Evolutionary conservation across 345 rosid genomes (phyloP).

Genomic region (Turritis glabra): DNA sequence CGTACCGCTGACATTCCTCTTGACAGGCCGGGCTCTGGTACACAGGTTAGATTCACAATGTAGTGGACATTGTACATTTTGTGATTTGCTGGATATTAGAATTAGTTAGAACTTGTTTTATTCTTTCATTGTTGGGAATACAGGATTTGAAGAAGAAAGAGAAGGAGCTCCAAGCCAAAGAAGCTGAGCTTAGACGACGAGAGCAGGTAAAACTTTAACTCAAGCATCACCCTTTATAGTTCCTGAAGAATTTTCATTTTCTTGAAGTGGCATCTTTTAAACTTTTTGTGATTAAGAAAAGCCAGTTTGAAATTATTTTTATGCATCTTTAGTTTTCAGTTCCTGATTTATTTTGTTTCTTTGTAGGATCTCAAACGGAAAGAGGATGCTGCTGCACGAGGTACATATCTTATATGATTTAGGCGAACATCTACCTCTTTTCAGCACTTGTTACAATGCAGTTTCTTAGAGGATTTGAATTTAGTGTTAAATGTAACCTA

Average conservation of each 20-base stretch:
- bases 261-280: not conserved
- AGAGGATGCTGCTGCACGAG: slow-evolving; percentile 96
- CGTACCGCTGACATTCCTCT: slow-evolving; percentile 93
- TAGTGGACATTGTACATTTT: slow-evolving; percentile 5
- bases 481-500: not conserved
- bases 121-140: slow-evolving; percentile 12
- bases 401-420: slow-evolving; percentile 39
- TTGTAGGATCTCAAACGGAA: slow-evolving; percentile 75
- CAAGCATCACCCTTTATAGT: not conserved
- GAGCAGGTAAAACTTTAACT: slow-evolving; percentile 60
- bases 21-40: slow-evolving; percentile 49
- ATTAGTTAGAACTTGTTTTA: not conserved
- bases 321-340: not conserved
- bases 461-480: slow-evolving; percentile 9
- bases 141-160: slow-evolving; percentile 86
- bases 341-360: slow-evolving; percentile 16
- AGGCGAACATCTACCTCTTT: not conserved
- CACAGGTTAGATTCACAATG: slow-evolving; percentile 36
- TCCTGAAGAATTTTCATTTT: not conserved
- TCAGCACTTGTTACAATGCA: not conserved
- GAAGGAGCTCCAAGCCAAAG: slow-evolving; percentile 97
- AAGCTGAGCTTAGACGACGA: slow-evolving; percentile 74
- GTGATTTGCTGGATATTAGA: not conserved
- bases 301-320: not conserved
- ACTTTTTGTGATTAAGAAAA: not conserved